Conservation (phyloP, 352 stramenopile species). For the Albugo candida region DNA sequence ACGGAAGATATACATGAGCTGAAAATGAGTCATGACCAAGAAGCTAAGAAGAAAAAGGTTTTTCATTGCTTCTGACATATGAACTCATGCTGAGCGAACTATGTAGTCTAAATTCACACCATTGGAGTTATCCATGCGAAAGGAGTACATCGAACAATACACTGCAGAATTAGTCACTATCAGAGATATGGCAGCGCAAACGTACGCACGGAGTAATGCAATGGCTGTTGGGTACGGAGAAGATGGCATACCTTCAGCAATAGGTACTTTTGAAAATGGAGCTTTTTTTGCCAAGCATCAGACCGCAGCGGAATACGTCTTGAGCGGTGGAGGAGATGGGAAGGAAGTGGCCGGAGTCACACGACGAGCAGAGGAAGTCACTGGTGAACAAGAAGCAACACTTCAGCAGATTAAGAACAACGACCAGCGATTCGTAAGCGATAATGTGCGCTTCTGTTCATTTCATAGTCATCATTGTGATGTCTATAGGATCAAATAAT, state of each 20-base stretch:
- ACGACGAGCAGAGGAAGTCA: constrained; percentile 30
- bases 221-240: constrained; percentile 21
- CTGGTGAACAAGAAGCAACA: constrained; percentile 36
- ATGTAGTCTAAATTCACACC: constrained; percentile 51
- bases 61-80: not conserved
- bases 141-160: constrained; percentile 67
- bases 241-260: constrained; percentile 18
- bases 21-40: constrained; percentile 39
- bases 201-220: constrained; percentile 11
- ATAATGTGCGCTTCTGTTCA: not conserved
- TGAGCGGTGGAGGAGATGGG: constrained; percentile 10
- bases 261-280: constrained; percentile 46
- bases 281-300: constrained; percentile 25
- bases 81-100: not conserved
- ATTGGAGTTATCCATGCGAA: constrained; percentile 53
- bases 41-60: constrained; percentile 73
- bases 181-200: constrained; percentile 50
- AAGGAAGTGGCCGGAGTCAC: constrained; percentile 14
- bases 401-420: constrained; percentile 65
- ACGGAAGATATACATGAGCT: constrained; percentile 57
- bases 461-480: not conserved
- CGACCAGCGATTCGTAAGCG: constrained; percentile 63
- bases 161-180: constrained; percentile 51
- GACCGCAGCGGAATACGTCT: constrained; percentile 9
- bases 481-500: constrained; percentile 53